Evolutionary conservation across 306 rosid species (phyloP).

Genomic region (Quercus bicolor): DNA sequence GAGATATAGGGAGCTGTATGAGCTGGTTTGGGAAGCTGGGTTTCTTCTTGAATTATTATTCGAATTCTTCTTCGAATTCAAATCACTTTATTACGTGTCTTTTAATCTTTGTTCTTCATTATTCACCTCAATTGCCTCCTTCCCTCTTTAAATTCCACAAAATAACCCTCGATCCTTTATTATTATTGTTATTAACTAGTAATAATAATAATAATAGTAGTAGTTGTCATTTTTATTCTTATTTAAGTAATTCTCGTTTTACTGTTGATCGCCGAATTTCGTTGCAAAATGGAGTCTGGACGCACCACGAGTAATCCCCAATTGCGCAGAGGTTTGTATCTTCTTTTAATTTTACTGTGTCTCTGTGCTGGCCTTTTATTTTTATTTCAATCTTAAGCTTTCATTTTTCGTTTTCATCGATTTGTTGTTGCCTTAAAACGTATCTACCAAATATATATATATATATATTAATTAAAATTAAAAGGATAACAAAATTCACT

Average conservation of each 20-base stretch:
- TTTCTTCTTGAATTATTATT: conserved; percentile 47
- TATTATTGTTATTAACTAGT: neutral
- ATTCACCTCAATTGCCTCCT: conserved; percentile 60
- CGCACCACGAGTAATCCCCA: conserved; percentile 57
- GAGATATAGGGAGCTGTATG: conserved; percentile 54
- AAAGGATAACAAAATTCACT: neutral
- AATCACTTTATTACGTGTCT: conserved; percentile 72
- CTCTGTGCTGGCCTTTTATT: neutral
- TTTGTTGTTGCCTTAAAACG: neutral
- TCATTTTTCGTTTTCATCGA: too few species aligned
- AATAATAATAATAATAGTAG: neutral
- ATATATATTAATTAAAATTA: too few species aligned
- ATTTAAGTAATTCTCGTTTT: conserved; percentile 1
- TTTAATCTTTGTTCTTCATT: conserved; percentile 78
- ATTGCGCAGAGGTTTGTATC: conserved; percentile 67
- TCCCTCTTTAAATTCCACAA: conserved; percentile 38
- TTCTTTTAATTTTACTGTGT: neutral
- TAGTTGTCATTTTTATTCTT: neutral
- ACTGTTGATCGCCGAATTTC: conserved; percentile 18
- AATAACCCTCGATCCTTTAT: conserved; percentile 42
- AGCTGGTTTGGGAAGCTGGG: conserved; percentile 92
- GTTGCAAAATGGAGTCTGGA: conserved; percentile 63
- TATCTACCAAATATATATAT: neutral
- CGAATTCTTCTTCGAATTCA: conserved; percentile 40
- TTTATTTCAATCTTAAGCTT: neutral